Evolutionary conservation across 176 grass and related monocot species (phyloP).

Genomic region (Panicum miliaceum): DNA sequence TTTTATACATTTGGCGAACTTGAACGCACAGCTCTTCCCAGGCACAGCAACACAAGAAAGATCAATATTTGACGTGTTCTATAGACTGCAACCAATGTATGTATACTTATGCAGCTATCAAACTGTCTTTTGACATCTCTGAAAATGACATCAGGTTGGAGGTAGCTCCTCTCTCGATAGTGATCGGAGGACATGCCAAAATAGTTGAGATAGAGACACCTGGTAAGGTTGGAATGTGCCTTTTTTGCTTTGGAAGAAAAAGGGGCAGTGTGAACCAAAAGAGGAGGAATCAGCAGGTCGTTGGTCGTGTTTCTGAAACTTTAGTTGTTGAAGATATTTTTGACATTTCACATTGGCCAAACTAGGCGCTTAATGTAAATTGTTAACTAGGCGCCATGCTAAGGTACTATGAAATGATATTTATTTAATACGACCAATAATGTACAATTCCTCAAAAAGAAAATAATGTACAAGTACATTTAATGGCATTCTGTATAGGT

Average conservation of each 20-base stretch:
- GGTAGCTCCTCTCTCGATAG: neutral
- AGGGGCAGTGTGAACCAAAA: neutral
- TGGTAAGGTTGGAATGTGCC: neutral
- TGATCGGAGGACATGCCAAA: neutral
- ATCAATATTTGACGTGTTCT: neutral
- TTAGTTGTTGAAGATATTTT: conserved; percentile 5
- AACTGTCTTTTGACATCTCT: neutral
- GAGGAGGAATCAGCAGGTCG: neutral
- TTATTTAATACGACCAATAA: too few species aligned
- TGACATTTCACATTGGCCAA: neutral
- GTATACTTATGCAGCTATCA: neutral
- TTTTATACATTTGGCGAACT: neutral
- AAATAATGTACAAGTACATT: too few species aligned
- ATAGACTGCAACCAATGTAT: neutral
- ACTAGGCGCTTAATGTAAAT: neutral
- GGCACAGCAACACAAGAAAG: neutral
- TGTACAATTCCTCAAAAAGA: too few species aligned
- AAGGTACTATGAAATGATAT: neutral
- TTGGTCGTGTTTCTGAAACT: neutral
- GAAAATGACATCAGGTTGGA: neutral
- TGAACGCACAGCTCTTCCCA: neutral
- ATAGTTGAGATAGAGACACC: neutral
- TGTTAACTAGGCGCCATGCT: neutral
- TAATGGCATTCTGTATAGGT: too few species aligned
- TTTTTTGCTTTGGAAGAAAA: neutral